A percentile compares a stretch with the other conserved stretches of the same genome.
Evolutionary conservation across 169 alveolate species (phyloP).

Genomic region (Cryptosporidium sp.): DNA sequence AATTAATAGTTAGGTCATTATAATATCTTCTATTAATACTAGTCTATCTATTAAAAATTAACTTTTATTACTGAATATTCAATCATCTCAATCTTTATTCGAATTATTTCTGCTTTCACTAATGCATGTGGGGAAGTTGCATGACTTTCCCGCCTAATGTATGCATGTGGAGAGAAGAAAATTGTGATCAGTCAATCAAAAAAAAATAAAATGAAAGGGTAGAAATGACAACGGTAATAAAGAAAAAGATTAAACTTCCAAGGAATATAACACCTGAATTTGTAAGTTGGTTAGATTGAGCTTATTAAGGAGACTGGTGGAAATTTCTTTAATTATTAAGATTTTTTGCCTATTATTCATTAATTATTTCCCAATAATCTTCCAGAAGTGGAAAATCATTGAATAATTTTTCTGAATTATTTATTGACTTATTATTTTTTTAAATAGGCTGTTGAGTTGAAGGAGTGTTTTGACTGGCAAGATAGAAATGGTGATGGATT

Average conservation of each 20-base stretch:
- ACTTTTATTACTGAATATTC: background rate
- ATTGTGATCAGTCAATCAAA: background rate
- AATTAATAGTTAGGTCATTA: background rate
- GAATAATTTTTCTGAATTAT: background rate
- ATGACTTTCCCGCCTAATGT: conserved; percentile 12
- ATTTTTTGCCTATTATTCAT: background rate
- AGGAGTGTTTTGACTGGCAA: conserved; percentile 74
- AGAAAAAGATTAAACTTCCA: conserved; percentile 46
- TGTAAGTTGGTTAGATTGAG: conserved; percentile 33
- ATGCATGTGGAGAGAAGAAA: conserved; percentile 12
- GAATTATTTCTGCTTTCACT: background rate
- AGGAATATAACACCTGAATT: conserved; percentile 60
- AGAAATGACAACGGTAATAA: conserved; percentile 30
- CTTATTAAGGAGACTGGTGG: background rate
- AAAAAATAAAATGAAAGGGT: background rate
- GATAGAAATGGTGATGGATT: conserved; percentile 67
- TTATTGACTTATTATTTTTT: background rate
- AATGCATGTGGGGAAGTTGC: background rate
- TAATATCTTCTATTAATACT: background rate
- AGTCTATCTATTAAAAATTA: background rate
- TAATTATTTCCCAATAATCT: background rate
- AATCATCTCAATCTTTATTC: background rate
- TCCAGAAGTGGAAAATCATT: background rate
- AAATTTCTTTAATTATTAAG: background rate
- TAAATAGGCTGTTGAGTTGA: conserved; percentile 35